These are phyloP conservation scores for Tuber borchii DNA, from an alignment of 495 filamentous ascomycete species.

Conservation along the genomic window DNA sequence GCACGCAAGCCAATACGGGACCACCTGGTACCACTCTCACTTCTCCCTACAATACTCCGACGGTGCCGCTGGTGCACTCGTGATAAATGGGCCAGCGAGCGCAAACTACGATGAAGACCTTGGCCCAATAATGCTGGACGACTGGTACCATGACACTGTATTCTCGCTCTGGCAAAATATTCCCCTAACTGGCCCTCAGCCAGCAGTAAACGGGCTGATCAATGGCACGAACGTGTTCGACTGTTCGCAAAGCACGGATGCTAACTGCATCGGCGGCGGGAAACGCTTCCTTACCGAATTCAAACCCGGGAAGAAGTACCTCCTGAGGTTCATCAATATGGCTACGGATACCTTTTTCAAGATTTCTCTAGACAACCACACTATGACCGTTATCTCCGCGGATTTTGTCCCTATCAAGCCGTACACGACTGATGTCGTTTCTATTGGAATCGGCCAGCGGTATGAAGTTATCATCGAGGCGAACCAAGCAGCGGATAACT, in stretches of 20 bases:
- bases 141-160: constrained; percentile 45
- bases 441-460: constrained; percentile 61
- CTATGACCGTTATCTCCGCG: constrained; percentile 48
- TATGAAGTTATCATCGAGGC: constrained; percentile 65
- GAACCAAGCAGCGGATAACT: constrained; percentile 47
- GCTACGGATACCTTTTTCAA: constrained; percentile 47
- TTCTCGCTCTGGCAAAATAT: constrained; percentile 7
- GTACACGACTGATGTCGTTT: constrained; percentile 46
- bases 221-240: constrained; percentile 43
- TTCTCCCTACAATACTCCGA: constrained; percentile 54
- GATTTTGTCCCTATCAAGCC: constrained; percentile 53
- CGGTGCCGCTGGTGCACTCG: constrained; percentile 51
- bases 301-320: constrained; percentile 47
- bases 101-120: constrained; percentile 55
- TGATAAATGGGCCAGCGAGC: constrained; percentile 55
- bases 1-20: constrained; percentile 43
- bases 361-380: constrained; percentile 49
- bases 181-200: constrained; percentile 43
- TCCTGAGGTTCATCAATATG: constrained; percentile 53
- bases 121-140: constrained; percentile 49
- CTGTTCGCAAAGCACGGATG: background rate
- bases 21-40: constrained; percentile 46
- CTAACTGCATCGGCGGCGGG: constrained; percentile 35
- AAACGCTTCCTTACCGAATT: constrained; percentile 45
- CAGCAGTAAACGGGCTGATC: constrained; percentile 46